Evolutionary conservation across 2,329 filamentous ascomycete genomes (phyloP), one percentile per base, ranked within the genome.

Genomic region (Thelonectria olida): DNA sequence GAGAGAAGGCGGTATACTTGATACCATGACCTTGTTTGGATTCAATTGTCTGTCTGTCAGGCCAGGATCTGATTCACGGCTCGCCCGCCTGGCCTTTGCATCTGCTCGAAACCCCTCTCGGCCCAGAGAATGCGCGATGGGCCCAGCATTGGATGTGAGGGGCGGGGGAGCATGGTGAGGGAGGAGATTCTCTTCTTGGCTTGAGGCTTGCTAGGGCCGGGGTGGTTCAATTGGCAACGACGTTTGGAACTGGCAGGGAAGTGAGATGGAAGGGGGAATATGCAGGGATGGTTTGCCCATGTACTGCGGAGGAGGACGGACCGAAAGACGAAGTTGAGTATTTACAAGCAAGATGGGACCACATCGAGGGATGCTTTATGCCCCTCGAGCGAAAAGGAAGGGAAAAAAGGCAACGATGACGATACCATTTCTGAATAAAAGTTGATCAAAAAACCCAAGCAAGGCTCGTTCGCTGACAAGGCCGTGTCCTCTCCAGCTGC

Each of bases 171-270:
- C 15, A 31, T 58, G 17, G 28, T 19, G 41, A 49, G 55, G 45
- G 25, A 48, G 31, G 27, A 61, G 34, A 28, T 56, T 51, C 51
- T 58, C 25, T 47, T 61, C 58, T 63, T 61, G 61, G 61, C 58
- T 54, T 58, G 61, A 38, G 58, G 47, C 49, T 53, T 51, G 38
- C 58, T 49, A 57, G 61, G 61, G 58, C 53, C 51, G 17, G 58
- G 54, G 53, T 63, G 52, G 61, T 49, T 58, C 45, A 61, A 50
- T 53, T 53, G 58, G 49, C 47, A 49, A 51, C 34, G 53, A 56
- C 53, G 58, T 53, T 58, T 63, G 61, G 58, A 56, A 49, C 47
- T 52, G 49, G 58, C 53, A 63, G 58, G 52, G 47, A 57, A 51
- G 48, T n/a, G 48, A 50, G 47, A 49, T 25, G 53, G 45, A 61